A percentile compares a stretch with the other conserved stretches of the same genome.
Conservation (phyloP, 306 rosid genomes). For the Trifolium fragiferum region DNA sequence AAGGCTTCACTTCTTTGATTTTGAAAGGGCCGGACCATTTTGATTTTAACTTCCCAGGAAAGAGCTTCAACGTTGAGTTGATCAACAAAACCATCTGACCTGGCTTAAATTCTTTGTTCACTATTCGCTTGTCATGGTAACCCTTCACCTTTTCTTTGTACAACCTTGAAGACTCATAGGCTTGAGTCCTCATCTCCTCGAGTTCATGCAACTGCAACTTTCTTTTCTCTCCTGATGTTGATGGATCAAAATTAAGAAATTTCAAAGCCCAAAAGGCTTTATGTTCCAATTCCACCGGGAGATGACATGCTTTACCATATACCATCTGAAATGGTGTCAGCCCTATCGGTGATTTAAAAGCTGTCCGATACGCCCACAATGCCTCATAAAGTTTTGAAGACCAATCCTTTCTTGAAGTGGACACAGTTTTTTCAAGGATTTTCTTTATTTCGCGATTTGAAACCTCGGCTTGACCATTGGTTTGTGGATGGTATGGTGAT, state of each 20-base stretch:
- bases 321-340: background rate
- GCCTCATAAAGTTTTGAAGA: background rate
- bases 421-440: background rate
- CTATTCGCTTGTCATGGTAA: background rate
- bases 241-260: background rate
- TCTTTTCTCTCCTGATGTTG: accelerated
- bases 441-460: background rate
- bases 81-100: no score
- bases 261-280: background rate
- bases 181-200: background rate
- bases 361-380: background rate
- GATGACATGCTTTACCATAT: background rate
- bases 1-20: background rate
- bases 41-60: no score
- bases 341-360: background rate
- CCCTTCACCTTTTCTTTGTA: background rate
- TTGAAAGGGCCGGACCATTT: no score
- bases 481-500: background rate
- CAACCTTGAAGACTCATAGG: background rate
- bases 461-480: background rate
- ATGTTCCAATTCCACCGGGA: background rate
- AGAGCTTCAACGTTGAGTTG: no score
- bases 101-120: no score
- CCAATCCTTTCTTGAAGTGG: background rate
- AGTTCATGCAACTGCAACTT: background rate